Evolutionary conservation across 169 alveolate species (phyloP), one percentile per base, ranked within the genome.

Genomic region (Blepharisma undulans): DNA sequence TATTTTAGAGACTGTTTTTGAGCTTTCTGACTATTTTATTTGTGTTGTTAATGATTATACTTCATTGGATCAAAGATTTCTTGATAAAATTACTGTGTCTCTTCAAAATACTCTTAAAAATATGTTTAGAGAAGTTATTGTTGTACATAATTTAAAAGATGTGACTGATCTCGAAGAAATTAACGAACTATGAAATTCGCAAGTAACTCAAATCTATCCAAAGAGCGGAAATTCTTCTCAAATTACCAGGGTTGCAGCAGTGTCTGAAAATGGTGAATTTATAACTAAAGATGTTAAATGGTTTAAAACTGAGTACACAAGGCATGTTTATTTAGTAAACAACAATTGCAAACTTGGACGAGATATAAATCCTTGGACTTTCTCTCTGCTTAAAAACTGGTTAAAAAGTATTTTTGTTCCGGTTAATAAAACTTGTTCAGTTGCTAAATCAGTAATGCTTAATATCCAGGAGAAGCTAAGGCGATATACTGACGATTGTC

Each of bases 11-110:
- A 33, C 84, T 18, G 90, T 90, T 80, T 90, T 90, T 32, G 85
- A 76, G 34, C 74, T 90, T 27, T 78, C 90, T 80, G 93, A 90
- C 61, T 90, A 76, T 79, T 90, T 90, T 82, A 80, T 90, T 8
- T 82, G 85, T 4, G 90, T 90, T 30, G 93, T 90, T 18, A 90
- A 90, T 82, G 93, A 90, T 82, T 90, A 61, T 81, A 90, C 93
- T 14, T 81, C 87, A 61, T 59, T 90, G 10, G 93, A 90, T 82
- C 61, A 90, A 48, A 59, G 80, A 72, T 81, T 80, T 34, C 59
- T 90, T 2, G 93, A 90, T 36, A 80, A 81, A 82, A 34, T 90
- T 12, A 60, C 74, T 25, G 71, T 80, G 10, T 71, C 81, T 36
- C 87, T 90, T 7, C 61, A 90, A 33, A 19, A 78, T 25, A 71